Conservation (phyloP, 2,329 filamentous ascomycete species). For the Penicillium sp. region DNA sequence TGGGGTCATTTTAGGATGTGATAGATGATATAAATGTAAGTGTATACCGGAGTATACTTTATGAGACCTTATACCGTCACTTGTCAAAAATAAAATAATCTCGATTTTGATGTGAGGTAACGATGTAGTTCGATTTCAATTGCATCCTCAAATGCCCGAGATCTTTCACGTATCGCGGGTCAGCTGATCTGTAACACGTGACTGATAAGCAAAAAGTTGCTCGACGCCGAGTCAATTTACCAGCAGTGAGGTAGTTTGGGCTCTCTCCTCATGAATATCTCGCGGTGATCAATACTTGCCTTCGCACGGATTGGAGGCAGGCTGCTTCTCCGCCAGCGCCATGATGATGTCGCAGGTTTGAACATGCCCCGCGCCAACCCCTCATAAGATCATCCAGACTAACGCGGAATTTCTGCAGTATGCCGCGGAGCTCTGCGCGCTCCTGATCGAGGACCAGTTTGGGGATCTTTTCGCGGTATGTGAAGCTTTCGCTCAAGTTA, state of each 20-base stretch:
- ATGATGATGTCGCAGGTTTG: constrained; percentile 53
- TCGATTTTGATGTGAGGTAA: background rate
- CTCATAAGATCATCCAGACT: constrained; percentile 19
- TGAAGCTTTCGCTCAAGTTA: constrained; percentile 11
- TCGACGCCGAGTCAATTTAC: background rate
- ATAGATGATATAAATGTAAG: background rate
- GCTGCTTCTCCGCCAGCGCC: constrained; percentile 65
- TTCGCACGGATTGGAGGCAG: constrained; percentile 65
- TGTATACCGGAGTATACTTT: background rate
- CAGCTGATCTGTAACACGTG: constrained; percentile 19
- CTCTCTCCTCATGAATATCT: constrained; percentile 24
- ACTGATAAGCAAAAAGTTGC: constrained; percentile 25
- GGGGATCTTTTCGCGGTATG: constrained; percentile 88
- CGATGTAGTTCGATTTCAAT: too few relatives aligned
- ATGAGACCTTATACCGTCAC: too few relatives aligned
- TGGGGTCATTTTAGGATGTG: background rate
- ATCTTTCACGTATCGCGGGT: background rate
- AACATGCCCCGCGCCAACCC: constrained; percentile 15
- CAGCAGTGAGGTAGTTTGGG: background rate
- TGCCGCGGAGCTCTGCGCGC: constrained; percentile 79
- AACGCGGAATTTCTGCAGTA: constrained; percentile 44
- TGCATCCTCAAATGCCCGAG: background rate
- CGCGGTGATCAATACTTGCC: constrained; percentile 62
- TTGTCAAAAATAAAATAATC: background rate
- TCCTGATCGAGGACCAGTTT: constrained; percentile 82